A percentile compares a stretch with the other conserved stretches of the same genome.
These are phyloP conservation scores for Paramecium sexaurelia DNA, from an alignment of 73 alveolate genomes.

Conservation along the genomic window DNA sequence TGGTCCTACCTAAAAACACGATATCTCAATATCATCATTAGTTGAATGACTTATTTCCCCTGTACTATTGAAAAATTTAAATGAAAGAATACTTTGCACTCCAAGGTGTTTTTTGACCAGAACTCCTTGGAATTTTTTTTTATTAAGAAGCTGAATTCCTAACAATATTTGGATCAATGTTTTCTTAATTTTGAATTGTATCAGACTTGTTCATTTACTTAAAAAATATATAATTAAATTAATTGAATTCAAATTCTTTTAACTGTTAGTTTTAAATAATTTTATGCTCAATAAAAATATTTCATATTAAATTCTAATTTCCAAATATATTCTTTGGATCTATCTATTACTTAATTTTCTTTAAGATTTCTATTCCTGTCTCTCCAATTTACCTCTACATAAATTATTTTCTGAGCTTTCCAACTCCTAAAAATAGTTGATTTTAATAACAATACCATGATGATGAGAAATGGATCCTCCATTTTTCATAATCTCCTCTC, in stretches of 20 bases:
- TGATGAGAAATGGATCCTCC: conserved; percentile 93
- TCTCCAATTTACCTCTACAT: conserved; percentile 74
- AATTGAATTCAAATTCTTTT: conserved; percentile 5
- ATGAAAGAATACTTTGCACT: not conserved
- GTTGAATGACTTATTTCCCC: conserved; percentile 10
- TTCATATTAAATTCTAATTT: conserved; percentile 69
- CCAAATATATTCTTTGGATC: conserved; percentile 89
- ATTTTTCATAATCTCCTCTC: conserved; percentile 82
- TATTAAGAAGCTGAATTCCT: not conserved
- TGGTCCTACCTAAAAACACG: conserved; percentile 33
- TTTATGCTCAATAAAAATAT: not conserved
- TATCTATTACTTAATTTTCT: conserved; percentile 69
- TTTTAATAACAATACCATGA: conserved; percentile 73
- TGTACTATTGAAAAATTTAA: not conserved
- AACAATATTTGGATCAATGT: conserved; percentile 17
- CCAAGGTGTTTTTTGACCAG: conserved; percentile 3
- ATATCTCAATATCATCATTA: conserved; percentile 22
- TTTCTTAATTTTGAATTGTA: not conserved
- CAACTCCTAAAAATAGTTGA: conserved; percentile 70
- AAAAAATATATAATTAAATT: not conserved
- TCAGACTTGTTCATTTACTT: conserved; percentile 42
- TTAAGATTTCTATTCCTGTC: conserved; percentile 74
- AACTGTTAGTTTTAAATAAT: conserved; percentile 29
- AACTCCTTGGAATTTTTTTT: not conserved
- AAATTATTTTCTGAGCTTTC: conserved; percentile 86